A percentile compares a stretch with the other conserved stretches of the same genome.
Conservation (phyloP, 495 filamentous ascomycete genomes). For the Tetracladium setigerum region DNA sequence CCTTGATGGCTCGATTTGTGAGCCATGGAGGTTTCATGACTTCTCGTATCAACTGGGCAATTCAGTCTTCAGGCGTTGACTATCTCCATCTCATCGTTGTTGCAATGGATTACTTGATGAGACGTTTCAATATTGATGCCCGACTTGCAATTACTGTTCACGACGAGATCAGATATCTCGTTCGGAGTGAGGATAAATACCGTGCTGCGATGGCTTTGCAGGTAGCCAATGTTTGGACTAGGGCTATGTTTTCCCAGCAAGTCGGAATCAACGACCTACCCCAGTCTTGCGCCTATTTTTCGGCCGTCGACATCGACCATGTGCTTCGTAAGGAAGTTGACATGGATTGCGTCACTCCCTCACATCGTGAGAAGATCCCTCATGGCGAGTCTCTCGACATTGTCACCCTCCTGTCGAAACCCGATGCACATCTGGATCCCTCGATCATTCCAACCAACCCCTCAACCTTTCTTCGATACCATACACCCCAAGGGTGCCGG, state of each 20-base stretch:
- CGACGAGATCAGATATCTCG: conserved; percentile 93
- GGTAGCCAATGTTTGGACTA: conserved; percentile 91
- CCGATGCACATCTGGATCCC: conserved; percentile 56
- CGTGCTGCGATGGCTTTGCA: conserved; percentile 85
- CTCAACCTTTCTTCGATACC: conserved; percentile 48
- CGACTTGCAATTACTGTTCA: conserved; percentile 92
- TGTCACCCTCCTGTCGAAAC: conserved; percentile 57
- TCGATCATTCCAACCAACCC: conserved; percentile 42
- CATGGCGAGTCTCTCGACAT: conserved; percentile 86
- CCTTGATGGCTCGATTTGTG: conserved; percentile 78
- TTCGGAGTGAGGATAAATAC: conserved; percentile 80
- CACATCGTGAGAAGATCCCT: conserved; percentile 68
- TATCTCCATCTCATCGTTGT: conserved; percentile 94
- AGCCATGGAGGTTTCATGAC: conserved; percentile 91
- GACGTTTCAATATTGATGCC: conserved; percentile 76
- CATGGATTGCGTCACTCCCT: conserved; percentile 94
- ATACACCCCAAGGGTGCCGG: conserved; percentile 65
- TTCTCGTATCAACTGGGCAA: conserved; percentile 97
- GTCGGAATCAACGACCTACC: conserved; percentile 94
- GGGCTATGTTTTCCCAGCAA: conserved; percentile 94
- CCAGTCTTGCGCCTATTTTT: conserved; percentile 91
- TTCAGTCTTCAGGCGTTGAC: conserved; percentile 94
- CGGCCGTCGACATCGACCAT: conserved; percentile 86
- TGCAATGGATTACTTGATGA: conserved; percentile 86
- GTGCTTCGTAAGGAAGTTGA: conserved; percentile 95